Conservation (phyloP, 2,329 filamentous ascomycete genomes). For the Chaetomium sp. region DNA sequence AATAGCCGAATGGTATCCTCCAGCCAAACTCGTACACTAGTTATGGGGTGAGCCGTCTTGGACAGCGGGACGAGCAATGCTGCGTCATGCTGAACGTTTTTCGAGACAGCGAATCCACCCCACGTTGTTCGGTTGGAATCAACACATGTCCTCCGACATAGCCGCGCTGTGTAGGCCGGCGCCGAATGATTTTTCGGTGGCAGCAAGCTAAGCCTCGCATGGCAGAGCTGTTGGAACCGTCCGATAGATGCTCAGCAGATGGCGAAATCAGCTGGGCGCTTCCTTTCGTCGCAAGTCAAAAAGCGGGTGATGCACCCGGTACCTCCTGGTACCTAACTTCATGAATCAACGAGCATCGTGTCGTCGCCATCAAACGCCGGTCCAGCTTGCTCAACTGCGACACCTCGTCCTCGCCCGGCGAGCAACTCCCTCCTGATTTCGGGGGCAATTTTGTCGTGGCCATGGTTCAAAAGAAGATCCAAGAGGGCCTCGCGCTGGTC, state of each 20-base stretch:
- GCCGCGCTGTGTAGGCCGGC: not conserved
- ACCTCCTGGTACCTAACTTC: not conserved
- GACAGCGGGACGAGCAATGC: not conserved
- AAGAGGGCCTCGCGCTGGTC: conserved; percentile 87
- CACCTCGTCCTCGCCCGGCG: conserved; percentile 82
- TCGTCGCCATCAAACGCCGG: conserved; percentile 74
- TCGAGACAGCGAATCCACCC: not conserved
- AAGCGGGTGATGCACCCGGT: not conserved
- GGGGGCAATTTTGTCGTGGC: conserved; percentile 85
- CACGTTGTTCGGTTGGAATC: not conserved
- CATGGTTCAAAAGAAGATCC: conserved; percentile 80
- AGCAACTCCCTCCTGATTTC: conserved; percentile 88
- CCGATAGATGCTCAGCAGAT: not conserved
- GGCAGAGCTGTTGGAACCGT: not conserved
- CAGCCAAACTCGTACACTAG: not conserved
- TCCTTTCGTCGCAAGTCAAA: not conserved
- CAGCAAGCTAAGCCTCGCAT: not conserved
- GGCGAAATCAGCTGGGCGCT: not conserved
- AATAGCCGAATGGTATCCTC: conserved; percentile 9
- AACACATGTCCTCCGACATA: not conserved
- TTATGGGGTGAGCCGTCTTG: not conserved
- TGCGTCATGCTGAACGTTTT: not conserved
- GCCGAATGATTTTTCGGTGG: not conserved
- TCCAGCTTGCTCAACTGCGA: conserved; percentile 62
- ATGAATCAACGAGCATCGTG: conserved; percentile 76